Evolutionary conservation across 805 yeast species (phyloP), one percentile per base, ranked within the genome.

Genomic region (Candida piceae): DNA sequence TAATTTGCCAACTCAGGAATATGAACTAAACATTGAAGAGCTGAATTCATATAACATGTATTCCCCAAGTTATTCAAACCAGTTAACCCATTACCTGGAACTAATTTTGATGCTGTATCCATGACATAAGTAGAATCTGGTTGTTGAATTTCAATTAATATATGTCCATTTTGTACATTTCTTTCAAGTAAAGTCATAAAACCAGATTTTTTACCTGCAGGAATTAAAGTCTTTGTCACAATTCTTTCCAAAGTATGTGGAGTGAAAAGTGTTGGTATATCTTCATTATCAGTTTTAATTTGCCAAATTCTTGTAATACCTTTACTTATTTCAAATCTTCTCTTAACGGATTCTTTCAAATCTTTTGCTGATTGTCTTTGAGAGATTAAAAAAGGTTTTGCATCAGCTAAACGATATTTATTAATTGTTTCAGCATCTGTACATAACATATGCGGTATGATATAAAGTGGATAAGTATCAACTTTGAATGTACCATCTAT

Each of bases 21-120:
- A 53, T 90, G 97, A 0, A 77, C 72, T 29, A 90, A 63, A 52
- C 97, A 90, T 54, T 93, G 97, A 31, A 90, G 62, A 0, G 96
- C 96, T 8, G 95, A 84, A 58, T 87, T 88, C 97, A 89, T 88
- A 58, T 87, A 89, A 58, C 97, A 89, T 0, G 95, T 80, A 55
- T 89, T 89, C 3, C 97, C 97, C 42, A 88, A 63, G 53, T 86
- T 89, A 35, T 70, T 64, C 52, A 81, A 46, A 42, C 97, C 81
- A 40, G 69, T 58, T 32, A 67, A 54, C 46, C 96, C 89, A 20
- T 44, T 48, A 3, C 60, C 57, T 4, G 44, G 48, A 11, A 47
- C 26, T 3, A 57, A 24, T 5, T 34, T 34, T 4, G 52, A 41
- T 3, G 46, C 38, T 3, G 49, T 40, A 32, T 55, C 62, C 43